Evolutionary conservation across 2,329 filamentous ascomycete species (phyloP).

Genomic region (Ascochyta fabae): DNA sequence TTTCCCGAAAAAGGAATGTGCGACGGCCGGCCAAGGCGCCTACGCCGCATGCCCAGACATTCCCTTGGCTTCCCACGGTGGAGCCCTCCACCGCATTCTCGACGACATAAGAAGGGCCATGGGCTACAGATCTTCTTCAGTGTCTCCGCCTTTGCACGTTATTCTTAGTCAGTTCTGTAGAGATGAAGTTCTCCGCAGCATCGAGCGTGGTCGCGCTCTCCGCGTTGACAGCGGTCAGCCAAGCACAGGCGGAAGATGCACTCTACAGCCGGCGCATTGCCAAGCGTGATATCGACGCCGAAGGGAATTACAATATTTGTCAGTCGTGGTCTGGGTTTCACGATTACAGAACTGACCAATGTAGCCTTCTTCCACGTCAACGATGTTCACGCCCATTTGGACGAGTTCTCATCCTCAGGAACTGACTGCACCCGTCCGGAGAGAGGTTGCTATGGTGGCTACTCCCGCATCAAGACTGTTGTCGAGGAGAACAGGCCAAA

Average conservation of each 20-base stretch:
- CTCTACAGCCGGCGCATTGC: constrained; percentile 38
- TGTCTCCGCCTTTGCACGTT: constrained; percentile 5
- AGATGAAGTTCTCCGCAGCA: constrained; percentile 34
- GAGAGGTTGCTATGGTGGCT: constrained; percentile 68
- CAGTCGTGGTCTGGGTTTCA: constrained; percentile 1
- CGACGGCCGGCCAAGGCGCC: constrained; percentile 6
- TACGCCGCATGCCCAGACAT: constrained; percentile 23
- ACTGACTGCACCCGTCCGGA: constrained; percentile 65
- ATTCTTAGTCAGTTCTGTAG: background rate
- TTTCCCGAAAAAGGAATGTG: constrained; percentile 34
- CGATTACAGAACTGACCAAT: background rate
- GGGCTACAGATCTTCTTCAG: background rate
- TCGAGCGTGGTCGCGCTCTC: constrained; percentile 28
- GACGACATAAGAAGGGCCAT: constrained; percentile 27
- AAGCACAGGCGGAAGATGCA: constrained; percentile 34
- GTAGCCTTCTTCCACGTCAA: constrained; percentile 71
- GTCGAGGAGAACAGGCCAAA: constrained; percentile 63
- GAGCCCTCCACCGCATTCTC: constrained; percentile 10
- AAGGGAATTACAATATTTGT: constrained; percentile 48
- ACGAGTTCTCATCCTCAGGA: constrained; percentile 67
- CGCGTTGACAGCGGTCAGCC: constrained; percentile 20
- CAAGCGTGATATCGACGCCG: constrained; percentile 42
- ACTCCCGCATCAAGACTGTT: constrained; percentile 67
- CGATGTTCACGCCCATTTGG: constrained; percentile 71
- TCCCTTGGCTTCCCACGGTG: constrained; percentile 30